Percentiles rank a stretch among this genome's conserved stretches.
Conservation (phyloP, 2,329 filamentous ascomycete species). For the Clarireedia hainanense region DNA sequence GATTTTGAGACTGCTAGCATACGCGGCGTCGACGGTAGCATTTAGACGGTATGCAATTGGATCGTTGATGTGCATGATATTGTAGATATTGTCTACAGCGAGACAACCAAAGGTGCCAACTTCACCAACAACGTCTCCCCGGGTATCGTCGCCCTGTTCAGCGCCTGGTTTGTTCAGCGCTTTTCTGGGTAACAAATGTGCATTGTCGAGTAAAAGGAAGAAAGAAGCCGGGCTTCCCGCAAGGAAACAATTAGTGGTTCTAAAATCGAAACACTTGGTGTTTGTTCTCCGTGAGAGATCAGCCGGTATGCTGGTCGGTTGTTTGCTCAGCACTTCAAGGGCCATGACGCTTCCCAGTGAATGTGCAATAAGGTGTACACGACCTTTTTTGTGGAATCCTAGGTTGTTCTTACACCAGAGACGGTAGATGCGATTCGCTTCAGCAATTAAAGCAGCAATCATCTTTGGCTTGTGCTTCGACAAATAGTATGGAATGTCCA, state of each 20-base stretch:
- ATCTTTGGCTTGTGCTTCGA: slow-evolving; percentile 94
- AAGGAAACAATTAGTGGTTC: slow-evolving; percentile 83
- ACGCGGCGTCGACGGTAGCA: slow-evolving; percentile 74
- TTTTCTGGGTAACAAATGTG: slow-evolving; percentile 63
- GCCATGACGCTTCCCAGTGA: slow-evolving; percentile 94
- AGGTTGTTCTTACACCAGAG: slow-evolving; percentile 94
- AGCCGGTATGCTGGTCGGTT: slow-evolving; percentile 63
- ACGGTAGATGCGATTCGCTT: slow-evolving; percentile 92
- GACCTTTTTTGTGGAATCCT: slow-evolving; percentile 69
- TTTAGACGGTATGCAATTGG: slow-evolving; percentile 90
- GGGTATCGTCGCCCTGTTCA: slow-evolving; percentile 51
- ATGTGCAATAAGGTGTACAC: slow-evolving; percentile 88
- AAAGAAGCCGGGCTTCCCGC: slow-evolving; percentile 87
- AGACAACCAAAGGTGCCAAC: slow-evolving; percentile 79
- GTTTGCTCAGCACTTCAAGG: slow-evolving; percentile 79
- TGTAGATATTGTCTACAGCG: slow-evolving; percentile 94
- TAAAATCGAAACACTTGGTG: slow-evolving; percentile 73
- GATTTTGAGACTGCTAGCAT: slow-evolving; percentile 67
- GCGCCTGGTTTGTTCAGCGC: slow-evolving; percentile 70
- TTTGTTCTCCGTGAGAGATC: slow-evolving; percentile 30
- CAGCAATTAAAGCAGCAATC: slow-evolving; percentile 78
- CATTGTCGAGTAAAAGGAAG: slow-evolving; percentile 79
- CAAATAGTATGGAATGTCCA: slow-evolving; percentile 96
- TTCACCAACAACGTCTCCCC: slow-evolving; percentile 62
- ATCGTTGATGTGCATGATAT: slow-evolving; percentile 64